These are phyloP conservation scores for Ambrosiella cleistominuta DNA, from an alignment of 2,329 filamentous ascomycete species.

Conservation along the genomic window DNA sequence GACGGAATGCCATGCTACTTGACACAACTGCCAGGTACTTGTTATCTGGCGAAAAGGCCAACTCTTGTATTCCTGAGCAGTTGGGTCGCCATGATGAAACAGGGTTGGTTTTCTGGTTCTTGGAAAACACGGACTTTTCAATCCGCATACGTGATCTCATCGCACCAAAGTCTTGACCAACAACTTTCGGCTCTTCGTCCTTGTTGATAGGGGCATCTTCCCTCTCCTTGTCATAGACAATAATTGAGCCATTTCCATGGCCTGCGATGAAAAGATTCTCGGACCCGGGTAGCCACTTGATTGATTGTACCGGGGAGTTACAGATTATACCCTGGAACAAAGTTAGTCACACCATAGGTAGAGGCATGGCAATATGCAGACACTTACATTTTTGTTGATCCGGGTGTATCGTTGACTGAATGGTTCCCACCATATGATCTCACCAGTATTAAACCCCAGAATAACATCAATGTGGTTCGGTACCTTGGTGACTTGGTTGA, in stretches of 20 bases:
- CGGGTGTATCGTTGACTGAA: slow-evolving; percentile 90
- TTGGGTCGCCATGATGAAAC: slow-evolving; percentile 86
- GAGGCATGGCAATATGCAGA: background rate
- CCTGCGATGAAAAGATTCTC: slow-evolving; percentile 85
- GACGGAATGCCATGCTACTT: slow-evolving; percentile 74
- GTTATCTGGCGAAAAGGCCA: slow-evolving; percentile 81
- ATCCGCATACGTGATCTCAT: slow-evolving; percentile 39
- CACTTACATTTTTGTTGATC: slow-evolving; percentile 73
- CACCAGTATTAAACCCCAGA: slow-evolving; percentile 89
- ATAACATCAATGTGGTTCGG: slow-evolving; percentile 71
- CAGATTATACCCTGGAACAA: slow-evolving; percentile 60
- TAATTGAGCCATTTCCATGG: slow-evolving; percentile 75
- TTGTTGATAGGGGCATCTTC: slow-evolving; percentile 66
- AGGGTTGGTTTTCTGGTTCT: slow-evolving; percentile 84
- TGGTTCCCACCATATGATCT: slow-evolving; percentile 97
- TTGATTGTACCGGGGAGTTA: slow-evolving; percentile 64
- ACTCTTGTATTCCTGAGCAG: slow-evolving; percentile 76
- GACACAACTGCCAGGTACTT: slow-evolving; percentile 76
- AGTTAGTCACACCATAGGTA: background rate
- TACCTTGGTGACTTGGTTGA: slow-evolving; percentile 69
- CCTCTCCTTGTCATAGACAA: slow-evolving; percentile 96
- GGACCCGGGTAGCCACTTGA: slow-evolving; percentile 85
- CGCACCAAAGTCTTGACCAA: slow-evolving; percentile 20
- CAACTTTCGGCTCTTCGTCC: slow-evolving; percentile 36
- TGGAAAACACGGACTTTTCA: slow-evolving; percentile 81